Evolutionary conservation across 1,139 yeast genomes (phyloP), one percentile per base, ranked within the genome.

Genomic region (Meyerozyma elateridarum): DNA sequence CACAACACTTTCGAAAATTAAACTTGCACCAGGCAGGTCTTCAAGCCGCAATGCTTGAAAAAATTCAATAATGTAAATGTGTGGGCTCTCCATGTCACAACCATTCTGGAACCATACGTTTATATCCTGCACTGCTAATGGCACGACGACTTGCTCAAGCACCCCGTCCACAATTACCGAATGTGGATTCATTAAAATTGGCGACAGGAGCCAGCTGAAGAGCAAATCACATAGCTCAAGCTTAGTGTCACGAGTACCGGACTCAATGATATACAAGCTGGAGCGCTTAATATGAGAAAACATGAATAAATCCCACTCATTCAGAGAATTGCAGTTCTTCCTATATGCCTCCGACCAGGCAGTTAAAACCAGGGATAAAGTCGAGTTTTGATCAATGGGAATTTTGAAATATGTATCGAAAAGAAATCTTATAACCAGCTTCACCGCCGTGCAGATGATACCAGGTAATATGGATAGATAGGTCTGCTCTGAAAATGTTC

Each of bases 131-230:
- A 29, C 18, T 8, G 52, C 39, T 9, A 35, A 40, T 1, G 60
- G 60, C 2, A 44, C 22, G 7, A 57, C 39, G 3, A 42, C 13
- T 6, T 49, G 48, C n/a, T 36, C 31, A 2, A 44, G 35, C 6
- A 54, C 35, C 26, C 40, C 39, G 2, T 32, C 22, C 4, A 39
- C 35, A n/a, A 56, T 29, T 4, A 44, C 28, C 9, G 35, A 16
- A n/a, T 43, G 38, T 2, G 40, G 37, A 25, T 46, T 36, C 2
- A 48, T 29, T 18, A 51, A 36, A 0, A 51, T 36, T 2, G 52
- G 45, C 3, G 46, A 31, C 6, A 39, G 41, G 8, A 42, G 11
- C 51, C 51, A 48, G 8, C 35, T 30, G 8, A 39, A 36, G 2
- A 48, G 25, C 4, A 36, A 28, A 15, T 46, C 41, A 6, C 48